These are phyloP conservation scores for Malassezia caprae DNA, from an alignment of 1,284 basidiomycete genomes.

Conservation along the genomic window DNA sequence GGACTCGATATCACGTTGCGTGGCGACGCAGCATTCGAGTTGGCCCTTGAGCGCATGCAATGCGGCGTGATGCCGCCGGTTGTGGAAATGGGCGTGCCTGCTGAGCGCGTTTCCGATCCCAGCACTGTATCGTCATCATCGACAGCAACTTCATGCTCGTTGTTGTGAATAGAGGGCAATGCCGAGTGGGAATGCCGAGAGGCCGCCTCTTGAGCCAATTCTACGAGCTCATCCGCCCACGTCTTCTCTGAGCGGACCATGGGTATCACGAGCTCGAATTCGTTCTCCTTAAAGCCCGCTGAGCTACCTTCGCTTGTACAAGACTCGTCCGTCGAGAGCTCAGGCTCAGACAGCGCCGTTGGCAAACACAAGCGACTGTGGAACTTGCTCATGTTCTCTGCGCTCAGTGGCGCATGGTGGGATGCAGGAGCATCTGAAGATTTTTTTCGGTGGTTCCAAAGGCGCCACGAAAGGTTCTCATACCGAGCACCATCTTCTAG, in stretches of 20 bases:
- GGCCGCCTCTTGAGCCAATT: background rate
- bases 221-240: background rate
- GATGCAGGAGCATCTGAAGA: background rate
- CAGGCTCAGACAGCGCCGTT: conserved; percentile 12
- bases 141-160: background rate
- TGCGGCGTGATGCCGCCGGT: conserved; percentile 6
- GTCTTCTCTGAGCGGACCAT: background rate
- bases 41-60: conserved; percentile 6
- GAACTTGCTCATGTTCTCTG: background rate
- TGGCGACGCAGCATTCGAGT: background rate
- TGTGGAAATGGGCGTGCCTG: conserved; percentile 2
- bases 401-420: background rate
- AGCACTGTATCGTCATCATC: conserved; percentile 1
- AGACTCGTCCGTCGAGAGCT: conserved; percentile 17
- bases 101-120: background rate
- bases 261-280: conserved; percentile 3
- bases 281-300: background rate
- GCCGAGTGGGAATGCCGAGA: background rate
- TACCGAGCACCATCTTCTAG: conserved; percentile 65
- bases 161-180: background rate
- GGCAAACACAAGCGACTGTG: background rate
- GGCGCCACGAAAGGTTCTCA: conserved; percentile 74
- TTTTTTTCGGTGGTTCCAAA: conserved; percentile 62
- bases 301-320: conserved; percentile 7
- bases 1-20: background rate